Base-by-base conservation (phyloP, 2,329 filamentous ascomycete genomes). In the Aspergillus alliaceus region DNA sequence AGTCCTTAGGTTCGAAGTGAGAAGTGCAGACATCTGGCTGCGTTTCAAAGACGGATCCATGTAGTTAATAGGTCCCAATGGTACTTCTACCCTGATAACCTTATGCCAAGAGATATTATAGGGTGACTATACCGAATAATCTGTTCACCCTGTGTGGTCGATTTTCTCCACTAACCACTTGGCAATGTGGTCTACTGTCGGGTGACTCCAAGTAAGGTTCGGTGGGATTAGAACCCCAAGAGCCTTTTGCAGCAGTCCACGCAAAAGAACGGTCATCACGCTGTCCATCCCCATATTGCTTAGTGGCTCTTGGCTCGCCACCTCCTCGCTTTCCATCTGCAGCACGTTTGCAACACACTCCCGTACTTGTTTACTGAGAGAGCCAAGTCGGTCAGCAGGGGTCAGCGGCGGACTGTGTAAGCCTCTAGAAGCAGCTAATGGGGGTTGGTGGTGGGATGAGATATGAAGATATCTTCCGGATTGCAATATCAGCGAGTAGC, bases 161-260 rank as follows among this genome's bases (percentile, higher is more conserved):
- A 44, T n/a, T 32, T 59, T 57, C 22, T 59, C 64, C 15, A 57
- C 60, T 53, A 75, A 75, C 72, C 73, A 77, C n/a, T 64, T 64
- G 1, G 74, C 69, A 42, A 79, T 53, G 61, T 73, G 71, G 3
- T 55, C 61, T 1, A 77, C 69, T n/a, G 77, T 78, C 2, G 76
- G 77, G 58, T 72, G 66, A 50, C 66, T 75, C 77, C 77, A 79
- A 1, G 68, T 71, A 51, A 79, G 60, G 4, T 75, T 78, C 7
- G 73, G 75, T 18, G 75, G 73, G 18, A 77, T 69, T 48, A 70
- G 73, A 7, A 77, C 55, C 14, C 66, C 64, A 27, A 77, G 59
- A 4, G 59, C 59, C 34, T 64, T 68, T 63, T 76, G 73, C 34
- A 79, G 59, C 59, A 74, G 66, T 40, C 64, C 62, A 22, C 75